phyloP scores from a whole-genome alignment of 768 basidiomycete species.

The Suillus decipiens region DNA sequence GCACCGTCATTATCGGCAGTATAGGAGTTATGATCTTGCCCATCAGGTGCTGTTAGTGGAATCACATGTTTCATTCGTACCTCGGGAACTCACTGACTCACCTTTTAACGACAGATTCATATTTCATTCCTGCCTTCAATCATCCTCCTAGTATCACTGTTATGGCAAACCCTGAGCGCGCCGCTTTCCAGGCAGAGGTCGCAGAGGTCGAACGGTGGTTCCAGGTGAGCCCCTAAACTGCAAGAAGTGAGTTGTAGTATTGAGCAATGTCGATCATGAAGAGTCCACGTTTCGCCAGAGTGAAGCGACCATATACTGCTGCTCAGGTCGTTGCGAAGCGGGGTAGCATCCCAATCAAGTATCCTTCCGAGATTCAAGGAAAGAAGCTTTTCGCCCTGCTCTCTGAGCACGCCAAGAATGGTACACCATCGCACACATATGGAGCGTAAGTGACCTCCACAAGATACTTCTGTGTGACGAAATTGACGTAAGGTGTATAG shows the following conservation, averaged over 20 bases:
- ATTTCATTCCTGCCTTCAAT: conserved; percentile 28
- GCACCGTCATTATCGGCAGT: not conserved
- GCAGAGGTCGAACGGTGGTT: conserved; percentile 88
- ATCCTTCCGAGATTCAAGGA: conserved; percentile 81
- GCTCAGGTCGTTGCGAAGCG: conserved; percentile 93
- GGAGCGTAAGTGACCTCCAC: conserved; percentile 80
- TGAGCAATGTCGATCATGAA: conserved; percentile 32
- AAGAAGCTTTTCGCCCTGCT: conserved; percentile 86
- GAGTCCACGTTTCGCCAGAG: conserved; percentile 84
- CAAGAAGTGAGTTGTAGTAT: not conserved
- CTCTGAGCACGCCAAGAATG: conserved; percentile 70
- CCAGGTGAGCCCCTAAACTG: conserved; percentile 59
- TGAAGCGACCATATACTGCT: conserved; percentile 91
- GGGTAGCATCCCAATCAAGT: conserved; percentile 81
- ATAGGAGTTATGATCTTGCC: not conserved
- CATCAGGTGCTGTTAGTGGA: conserved; percentile 21
- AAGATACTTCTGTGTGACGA: not conserved
- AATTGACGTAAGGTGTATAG: conserved; percentile 42
- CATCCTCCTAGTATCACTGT: conserved; percentile 14
- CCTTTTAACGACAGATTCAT: conserved; percentile 13
- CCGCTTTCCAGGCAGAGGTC: conserved; percentile 78
- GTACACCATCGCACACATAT: conserved; percentile 92
- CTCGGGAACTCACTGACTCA: not conserved
- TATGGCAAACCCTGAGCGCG: conserved; percentile 65
- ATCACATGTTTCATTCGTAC: conserved; percentile 46